Evolutionary conservation across 352 stramenopile genomes (phyloP).

Genomic region (Globisporangium paddicum): DNA sequence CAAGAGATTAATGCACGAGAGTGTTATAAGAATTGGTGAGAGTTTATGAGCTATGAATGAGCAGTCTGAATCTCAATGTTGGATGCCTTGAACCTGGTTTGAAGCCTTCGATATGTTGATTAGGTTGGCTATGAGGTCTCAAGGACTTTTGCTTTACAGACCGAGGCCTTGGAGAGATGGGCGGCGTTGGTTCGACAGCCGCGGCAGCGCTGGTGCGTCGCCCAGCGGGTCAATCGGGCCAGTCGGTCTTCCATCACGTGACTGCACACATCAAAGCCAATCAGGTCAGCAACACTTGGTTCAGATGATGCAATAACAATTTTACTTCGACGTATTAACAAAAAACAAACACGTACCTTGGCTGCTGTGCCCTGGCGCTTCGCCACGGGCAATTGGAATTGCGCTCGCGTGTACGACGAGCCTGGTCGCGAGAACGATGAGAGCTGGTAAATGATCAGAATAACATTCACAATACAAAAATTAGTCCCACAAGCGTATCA

Average conservation of each 20-base stretch:
- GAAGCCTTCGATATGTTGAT: not conserved
- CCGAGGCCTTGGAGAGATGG: slow-evolving; percentile 58
- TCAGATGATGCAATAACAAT: no score
- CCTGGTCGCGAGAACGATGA: slow-evolving; percentile 70
- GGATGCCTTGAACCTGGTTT: not conserved
- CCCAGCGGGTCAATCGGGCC: slow-evolving; percentile 62
- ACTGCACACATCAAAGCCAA: slow-evolving; percentile 23
- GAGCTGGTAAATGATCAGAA: slow-evolving; percentile 31
- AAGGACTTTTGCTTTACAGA: slow-evolving; percentile 18
- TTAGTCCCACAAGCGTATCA: not conserved
- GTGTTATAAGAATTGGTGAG: not conserved
- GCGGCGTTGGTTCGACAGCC: slow-evolving; percentile 46
- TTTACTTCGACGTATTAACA: no score
- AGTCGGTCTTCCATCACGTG: slow-evolving; percentile 30
- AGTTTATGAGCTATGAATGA: not conserved
- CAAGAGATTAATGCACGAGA: no score
- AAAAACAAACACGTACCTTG: slow-evolving; percentile 28
- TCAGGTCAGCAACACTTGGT: not conserved
- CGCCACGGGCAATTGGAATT: slow-evolving; percentile 44
- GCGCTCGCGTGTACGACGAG: slow-evolving; percentile 62
- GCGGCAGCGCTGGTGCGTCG: slow-evolving; percentile 25
- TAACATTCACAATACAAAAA: not conserved
- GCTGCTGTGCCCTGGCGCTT: slow-evolving; percentile 35
- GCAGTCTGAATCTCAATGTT: not conserved
- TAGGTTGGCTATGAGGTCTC: not conserved